Evolutionary conservation across 177 flowering plant genomes (phyloP).

Genomic region (Tripterygium wilfordii): DNA sequence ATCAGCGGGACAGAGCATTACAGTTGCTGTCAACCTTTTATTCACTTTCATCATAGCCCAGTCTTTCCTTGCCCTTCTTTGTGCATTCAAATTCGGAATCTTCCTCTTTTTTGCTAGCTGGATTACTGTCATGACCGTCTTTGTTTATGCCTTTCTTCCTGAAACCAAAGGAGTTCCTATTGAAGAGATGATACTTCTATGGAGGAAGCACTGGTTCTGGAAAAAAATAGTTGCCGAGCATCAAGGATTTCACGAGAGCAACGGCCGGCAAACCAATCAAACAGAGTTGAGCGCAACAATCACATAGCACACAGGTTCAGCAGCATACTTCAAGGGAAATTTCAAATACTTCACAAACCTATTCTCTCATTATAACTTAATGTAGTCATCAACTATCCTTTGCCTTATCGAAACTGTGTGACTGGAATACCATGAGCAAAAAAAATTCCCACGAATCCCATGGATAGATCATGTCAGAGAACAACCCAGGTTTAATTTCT

Average conservation of each 20-base stretch:
- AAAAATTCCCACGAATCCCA: too few relatives aligned
- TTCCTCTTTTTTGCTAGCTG: conserved; percentile 84
- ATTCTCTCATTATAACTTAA: too few relatives aligned
- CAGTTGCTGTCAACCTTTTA: conserved; percentile 81
- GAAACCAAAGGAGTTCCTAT: conserved; percentile 87
- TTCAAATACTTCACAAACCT: too few relatives aligned
- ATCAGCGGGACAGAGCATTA: conserved; percentile 85
- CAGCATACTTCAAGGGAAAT: too few relatives aligned
- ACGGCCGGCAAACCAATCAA: too few relatives aligned
- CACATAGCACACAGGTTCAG: too few relatives aligned
- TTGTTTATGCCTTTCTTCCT: conserved; percentile 61
- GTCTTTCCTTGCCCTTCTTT: conserved; percentile 66
- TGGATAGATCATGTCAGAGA: too few relatives aligned
- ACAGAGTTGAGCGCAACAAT: too few relatives aligned
- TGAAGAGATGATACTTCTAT: conserved; percentile 73
- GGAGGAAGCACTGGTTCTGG: conserved; percentile 98
- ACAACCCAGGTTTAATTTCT: too few relatives aligned
- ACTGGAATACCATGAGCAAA: too few relatives aligned
- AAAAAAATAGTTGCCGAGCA: conserved; percentile 44
- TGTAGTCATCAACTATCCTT: too few relatives aligned
- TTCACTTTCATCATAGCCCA: conserved; percentile 89
- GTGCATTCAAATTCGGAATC: conserved; percentile 67
- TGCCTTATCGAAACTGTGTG: too few relatives aligned
- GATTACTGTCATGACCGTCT: conserved; percentile 66
- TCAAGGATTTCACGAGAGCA: conserved; percentile 14